A percentile compares a stretch with the other conserved stretches of the same genome.
Conservation (phyloP, 768 basidiomycete species). For the Panellus pusillus region DNA sequence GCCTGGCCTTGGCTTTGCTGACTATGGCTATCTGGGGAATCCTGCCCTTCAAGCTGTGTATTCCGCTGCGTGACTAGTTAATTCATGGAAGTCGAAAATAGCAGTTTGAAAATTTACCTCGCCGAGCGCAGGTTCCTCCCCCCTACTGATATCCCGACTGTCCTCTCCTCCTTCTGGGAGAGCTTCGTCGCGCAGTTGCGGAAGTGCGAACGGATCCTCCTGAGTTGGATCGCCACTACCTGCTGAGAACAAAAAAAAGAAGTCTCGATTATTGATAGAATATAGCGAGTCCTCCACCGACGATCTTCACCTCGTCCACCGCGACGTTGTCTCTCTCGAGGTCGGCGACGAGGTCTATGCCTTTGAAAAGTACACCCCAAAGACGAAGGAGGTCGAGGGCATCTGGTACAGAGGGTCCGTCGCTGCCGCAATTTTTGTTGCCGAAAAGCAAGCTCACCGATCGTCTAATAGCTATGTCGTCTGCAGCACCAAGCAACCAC, state of each 20-base stretch:
- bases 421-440: constrained; percentile 4
- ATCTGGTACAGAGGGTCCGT: constrained; percentile 95
- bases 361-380: constrained; percentile 86
- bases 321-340: constrained; percentile 83
- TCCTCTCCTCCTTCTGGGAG: constrained; percentile 18
- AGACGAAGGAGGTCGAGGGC: constrained; percentile 71
- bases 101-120: constrained; percentile 11
- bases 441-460: background rate
- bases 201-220: constrained; percentile 24
- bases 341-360: constrained; percentile 97
- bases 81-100: background rate
- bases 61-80: background rate
- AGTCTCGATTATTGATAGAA: no score
- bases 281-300: constrained; percentile 46
- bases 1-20: background rate
- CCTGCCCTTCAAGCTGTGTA: background rate
- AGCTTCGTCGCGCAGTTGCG: constrained; percentile 21
- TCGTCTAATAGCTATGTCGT: constrained; percentile 77
- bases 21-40: background rate
- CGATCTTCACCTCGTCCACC: constrained; percentile 63
- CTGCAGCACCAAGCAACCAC: constrained; percentile 73
- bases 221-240: background rate
- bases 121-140: background rate
- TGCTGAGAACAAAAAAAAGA: no score
- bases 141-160: constrained; percentile 20